Evolutionary conservation across 495 filamentous ascomycete genomes (phyloP), one percentile per base, ranked within the genome.

Genomic region (Podospora didyma): DNA sequence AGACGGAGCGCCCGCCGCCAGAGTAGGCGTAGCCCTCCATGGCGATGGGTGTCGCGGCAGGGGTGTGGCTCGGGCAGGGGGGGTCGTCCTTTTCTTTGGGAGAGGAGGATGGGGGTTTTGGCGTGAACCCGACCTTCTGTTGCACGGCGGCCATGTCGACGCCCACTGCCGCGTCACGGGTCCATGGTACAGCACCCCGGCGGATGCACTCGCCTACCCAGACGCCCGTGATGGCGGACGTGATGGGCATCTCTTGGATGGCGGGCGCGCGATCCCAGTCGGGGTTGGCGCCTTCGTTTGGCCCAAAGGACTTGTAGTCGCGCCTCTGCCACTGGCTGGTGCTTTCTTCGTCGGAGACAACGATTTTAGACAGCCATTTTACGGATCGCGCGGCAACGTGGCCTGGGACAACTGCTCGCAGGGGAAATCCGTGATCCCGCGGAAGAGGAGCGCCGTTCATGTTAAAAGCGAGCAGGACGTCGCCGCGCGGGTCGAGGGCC

Each of bases 271-370:
- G 60, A 34, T 77, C 75, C 84, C 82, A 86, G 67, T 85, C 73
- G 1, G 74, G 74, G 7, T 77, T 80, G 42, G 79, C 69, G 12
- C 69, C 68, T 58, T 80, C 73, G 53, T 81, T 79, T 3, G 83
- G 84, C 0, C 83, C 84, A 22, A 87, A 79, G 44, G 76, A 73
- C 55, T 86, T 86, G 72, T 88, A 88, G 62, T 87, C 85, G 34
- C 72, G 74, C 14, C 79, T 75, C 62, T 86, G 82, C 72, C 84
- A 88, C 57, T 82, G 73, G 47, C 79, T 81, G 1, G 62, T 63
- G 24, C 76, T 82, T 55, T 87, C 85, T 55, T 83, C 76, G 49
- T 80, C 76, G 26, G 78, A 73, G 2, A 87, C 67, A 4, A 75
- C 79, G 51, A 88, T 84, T 20, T 75, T 76, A 62, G 76, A 80